Evolutionary conservation across 192 early-diverging fungal species (phyloP).

Genomic region (Geranomyces variabilis): DNA sequence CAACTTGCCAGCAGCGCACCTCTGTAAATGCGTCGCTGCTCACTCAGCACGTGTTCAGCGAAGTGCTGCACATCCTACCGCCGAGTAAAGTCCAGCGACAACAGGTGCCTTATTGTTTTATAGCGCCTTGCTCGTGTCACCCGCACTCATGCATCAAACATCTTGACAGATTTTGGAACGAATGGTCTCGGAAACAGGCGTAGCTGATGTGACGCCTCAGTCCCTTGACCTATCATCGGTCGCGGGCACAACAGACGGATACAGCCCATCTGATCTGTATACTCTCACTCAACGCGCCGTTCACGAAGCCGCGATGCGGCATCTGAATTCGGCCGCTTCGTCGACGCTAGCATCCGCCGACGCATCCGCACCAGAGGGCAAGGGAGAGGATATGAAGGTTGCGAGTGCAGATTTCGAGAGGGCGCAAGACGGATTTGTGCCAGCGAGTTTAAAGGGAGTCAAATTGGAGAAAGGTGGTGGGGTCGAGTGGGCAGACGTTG

Average conservation of each 20-base stretch:
- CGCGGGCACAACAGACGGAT: slow-evolving; percentile 85
- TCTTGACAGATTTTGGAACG: slow-evolving; percentile 73
- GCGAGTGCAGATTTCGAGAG: slow-evolving; percentile 70
- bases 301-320: slow-evolving; percentile 77
- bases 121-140: neutral
- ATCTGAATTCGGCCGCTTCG: neutral
- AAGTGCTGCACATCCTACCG: slow-evolving; percentile 62
- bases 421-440: slow-evolving; percentile 78
- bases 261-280: slow-evolving; percentile 78
- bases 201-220: neutral
- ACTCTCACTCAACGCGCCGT: slow-evolving; percentile 76
- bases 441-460: slow-evolving; percentile 76
- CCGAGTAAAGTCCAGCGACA: slow-evolving; percentile 68
- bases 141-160: too few species aligned
- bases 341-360: neutral
- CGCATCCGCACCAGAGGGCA: neutral
- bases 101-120: too few species aligned
- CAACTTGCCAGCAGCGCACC: slow-evolving; percentile 67
- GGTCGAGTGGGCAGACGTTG: slow-evolving; percentile 87
- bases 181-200: slow-evolving; percentile 46
- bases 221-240: slow-evolving; percentile 73
- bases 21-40: slow-evolving; percentile 64
- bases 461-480: slow-evolving; percentile 48
- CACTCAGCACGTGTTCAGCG: slow-evolving; percentile 65
- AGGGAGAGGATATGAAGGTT: slow-evolving; percentile 43